phyloP scores from a whole-genome alignment of 257 asterid genomes.

The Nicotiana obtusifolia region DNA sequence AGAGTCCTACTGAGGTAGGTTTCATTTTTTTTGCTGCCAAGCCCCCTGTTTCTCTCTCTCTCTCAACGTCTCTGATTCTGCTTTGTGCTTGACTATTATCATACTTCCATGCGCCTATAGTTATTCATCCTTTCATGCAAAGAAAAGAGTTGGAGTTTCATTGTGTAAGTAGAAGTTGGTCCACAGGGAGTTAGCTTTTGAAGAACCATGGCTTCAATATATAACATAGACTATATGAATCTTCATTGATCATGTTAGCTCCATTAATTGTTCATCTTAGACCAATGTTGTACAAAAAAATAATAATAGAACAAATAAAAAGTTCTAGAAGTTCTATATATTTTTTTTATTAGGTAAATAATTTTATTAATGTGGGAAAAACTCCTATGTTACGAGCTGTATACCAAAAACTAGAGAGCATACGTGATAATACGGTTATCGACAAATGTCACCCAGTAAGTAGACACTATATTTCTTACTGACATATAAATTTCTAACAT shows the following conservation, averaged over 20 bases:
- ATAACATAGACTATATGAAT: neutral
- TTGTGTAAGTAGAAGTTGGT: constrained; percentile 2
- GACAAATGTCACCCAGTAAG: neutral
- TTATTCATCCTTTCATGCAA: neutral
- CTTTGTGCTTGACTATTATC: neutral
- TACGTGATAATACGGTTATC: neutral
- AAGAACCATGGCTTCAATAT: neutral
- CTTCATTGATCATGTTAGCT: neutral
- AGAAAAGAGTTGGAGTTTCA: neutral
- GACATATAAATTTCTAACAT: neutral
- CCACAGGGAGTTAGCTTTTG: neutral
- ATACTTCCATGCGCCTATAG: neutral
- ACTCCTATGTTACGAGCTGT: neutral
- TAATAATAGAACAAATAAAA: neutral
- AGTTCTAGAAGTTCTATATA: neutral
- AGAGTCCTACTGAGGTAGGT: constrained; percentile 87
- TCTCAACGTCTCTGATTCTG: neutral
- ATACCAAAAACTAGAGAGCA: neutral
- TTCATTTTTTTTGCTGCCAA: constrained; percentile 11
- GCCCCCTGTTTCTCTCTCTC: neutral
- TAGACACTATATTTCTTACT: neutral
- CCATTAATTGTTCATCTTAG: neutral
- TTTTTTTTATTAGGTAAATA: neutral
- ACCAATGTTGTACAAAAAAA: no score
- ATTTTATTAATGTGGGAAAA: neutral